Evolutionary conservation across 2,329 filamentous ascomycete species (phyloP), one percentile per base, ranked within the genome.

Genomic region (Cyphellophora europaea): DNA sequence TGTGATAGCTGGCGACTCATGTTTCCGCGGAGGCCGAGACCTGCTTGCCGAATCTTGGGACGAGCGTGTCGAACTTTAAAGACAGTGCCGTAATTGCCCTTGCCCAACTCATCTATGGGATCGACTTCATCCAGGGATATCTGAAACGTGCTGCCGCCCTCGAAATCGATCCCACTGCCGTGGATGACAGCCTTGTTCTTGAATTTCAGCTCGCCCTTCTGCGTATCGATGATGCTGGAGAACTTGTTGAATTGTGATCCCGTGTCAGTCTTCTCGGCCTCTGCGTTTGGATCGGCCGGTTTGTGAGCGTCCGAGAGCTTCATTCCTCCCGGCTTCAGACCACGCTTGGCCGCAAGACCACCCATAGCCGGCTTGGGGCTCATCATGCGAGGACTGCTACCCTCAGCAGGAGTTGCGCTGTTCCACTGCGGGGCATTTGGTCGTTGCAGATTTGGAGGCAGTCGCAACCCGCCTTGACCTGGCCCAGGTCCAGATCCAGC

Each of bases 11-110:
- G 52, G 18, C 58, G 59, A 30, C 63, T 59, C 49, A 75, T 71
- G 52, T 75, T 77, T 13, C 75, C 75, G 31, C 71, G 66, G 37
- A 79, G 49, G 17, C 76, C 76, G 47, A 72, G 62, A 2, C 76
- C 76, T 6, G 70, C 69, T 52, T 68, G 69, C 35, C 76, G 67
- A 56, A 79, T 69, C 30, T 69, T 68, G 5, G 76, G 75, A 52
- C 86, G 79, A 37, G 82, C 77, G 61, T 98, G 91, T 50, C 81
- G 77, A 38, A 96, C 91, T 59, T 91, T 95, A 71, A 93, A 96
- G 3, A 98, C 91, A 2, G 89, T 96, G 41, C 91, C 91, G 52
- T 98, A 98, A 57, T 98, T 98, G 27, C 91, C 91, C 61, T 96
- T 98, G 30, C 91, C 91, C 10, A 98, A 66, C 63, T 98, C 91